A percentile compares a stretch with the other conserved stretches of the same genome.
Evolutionary conservation across 2,329 filamentous ascomycete species (phyloP).

Genomic region (Alternaria postmessia): DNA sequence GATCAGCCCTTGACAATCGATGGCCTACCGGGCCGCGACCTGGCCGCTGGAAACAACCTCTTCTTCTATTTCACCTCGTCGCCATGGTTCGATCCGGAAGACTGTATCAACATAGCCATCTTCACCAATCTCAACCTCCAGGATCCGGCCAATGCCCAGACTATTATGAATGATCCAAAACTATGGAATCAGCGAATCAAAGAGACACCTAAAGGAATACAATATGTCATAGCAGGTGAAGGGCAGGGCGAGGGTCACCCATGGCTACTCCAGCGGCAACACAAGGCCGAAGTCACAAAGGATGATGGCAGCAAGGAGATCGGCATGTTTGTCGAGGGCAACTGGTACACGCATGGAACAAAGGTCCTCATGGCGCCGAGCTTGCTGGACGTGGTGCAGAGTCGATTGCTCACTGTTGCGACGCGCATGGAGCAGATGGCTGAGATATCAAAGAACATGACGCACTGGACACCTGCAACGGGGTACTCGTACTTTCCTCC

Average conservation of each 20-base stretch:
- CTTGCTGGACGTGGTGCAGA: conserved; percentile 65
- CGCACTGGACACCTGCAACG: conserved; percentile 65
- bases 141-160: conserved; percentile 53
- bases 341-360: conserved; percentile 69
- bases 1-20: conserved; percentile 32
- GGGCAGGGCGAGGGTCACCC: conserved; percentile 62
- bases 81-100: conserved; percentile 68
- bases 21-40: conserved; percentile 30
- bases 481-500: conserved; percentile 68
- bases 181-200: conserved; percentile 64
- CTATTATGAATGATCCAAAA: conserved; percentile 63
- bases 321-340: conserved; percentile 62
- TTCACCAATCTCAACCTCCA: conserved; percentile 60
- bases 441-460: conserved; percentile 61
- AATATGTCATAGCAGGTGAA: conserved; percentile 68
- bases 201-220: conserved; percentile 61
- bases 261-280: conserved; percentile 69
- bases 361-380: conserved; percentile 69
- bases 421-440: conserved; percentile 65
- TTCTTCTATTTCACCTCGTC: conserved; percentile 69
- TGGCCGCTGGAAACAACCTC: conserved; percentile 50
- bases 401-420: conserved; percentile 63
- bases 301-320: conserved; percentile 49
- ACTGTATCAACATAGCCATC: conserved; percentile 66
- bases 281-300: conserved; percentile 37